phyloP scores from a whole-genome alignment of 2,329 filamentous ascomycete genomes.

The Canariomyces notabilis region DNA sequence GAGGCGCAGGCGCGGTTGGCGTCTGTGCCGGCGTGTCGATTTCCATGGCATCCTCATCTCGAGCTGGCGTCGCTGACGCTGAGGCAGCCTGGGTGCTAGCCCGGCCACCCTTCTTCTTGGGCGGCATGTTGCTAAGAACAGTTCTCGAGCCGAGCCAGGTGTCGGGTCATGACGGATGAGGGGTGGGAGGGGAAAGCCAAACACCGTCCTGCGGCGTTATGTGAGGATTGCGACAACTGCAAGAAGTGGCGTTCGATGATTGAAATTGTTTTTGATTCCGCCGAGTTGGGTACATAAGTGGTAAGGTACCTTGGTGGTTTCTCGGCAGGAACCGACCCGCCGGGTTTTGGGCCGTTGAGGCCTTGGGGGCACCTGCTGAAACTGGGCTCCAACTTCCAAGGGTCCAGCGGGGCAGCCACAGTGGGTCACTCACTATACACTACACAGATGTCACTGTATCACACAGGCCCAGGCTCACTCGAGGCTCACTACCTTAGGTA shows the following conservation, averaged over 20 bases:
- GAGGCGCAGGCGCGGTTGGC: constrained; percentile 37
- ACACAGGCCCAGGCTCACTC: too few relatives aligned
- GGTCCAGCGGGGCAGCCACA: too few relatives aligned
- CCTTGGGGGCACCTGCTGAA: too few relatives aligned
- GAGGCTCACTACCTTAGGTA: too few relatives aligned
- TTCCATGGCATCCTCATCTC: constrained; percentile 58
- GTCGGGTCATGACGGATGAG: not conserved
- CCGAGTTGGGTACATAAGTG: too few relatives aligned
- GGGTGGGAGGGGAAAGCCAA: not conserved
- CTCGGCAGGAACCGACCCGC: constrained; percentile 8
- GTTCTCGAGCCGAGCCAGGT: not conserved
- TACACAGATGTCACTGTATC: too few relatives aligned
- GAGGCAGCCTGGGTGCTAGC: constrained; percentile 31
- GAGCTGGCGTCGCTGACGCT: constrained; percentile 36
- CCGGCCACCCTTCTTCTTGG: constrained; percentile 63
- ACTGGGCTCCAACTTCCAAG: too few relatives aligned
- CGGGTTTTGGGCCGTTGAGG: too few relatives aligned
- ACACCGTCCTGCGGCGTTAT: not conserved
- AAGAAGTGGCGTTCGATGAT: too few relatives aligned
- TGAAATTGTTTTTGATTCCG: too few relatives aligned
- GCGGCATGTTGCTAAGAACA: constrained; percentile 42
- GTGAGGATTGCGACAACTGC: not conserved
- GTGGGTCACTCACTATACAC: too few relatives aligned
- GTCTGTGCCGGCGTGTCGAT: constrained; percentile 54
- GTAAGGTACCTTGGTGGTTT: constrained; percentile 3